Evolutionary conservation across 345 rosid species (phyloP), one percentile per base, ranked within the genome.

Genomic region (Citrus mangshanensis): DNA sequence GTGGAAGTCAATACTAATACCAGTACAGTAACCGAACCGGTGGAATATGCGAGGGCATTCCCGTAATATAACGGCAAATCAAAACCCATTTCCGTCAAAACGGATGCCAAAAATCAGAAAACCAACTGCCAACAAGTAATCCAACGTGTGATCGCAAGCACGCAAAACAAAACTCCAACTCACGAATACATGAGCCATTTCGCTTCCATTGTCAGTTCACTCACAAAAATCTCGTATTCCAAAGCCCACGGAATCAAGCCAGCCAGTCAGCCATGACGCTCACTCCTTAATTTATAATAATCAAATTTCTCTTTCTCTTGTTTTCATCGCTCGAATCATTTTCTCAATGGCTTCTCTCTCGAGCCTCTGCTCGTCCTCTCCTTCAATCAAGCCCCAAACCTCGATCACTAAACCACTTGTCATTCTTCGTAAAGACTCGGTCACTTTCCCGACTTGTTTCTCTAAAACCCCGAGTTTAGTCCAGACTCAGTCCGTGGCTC

Each of bases 301-400:
- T 27, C 32, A 21, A 32, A 59, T 63, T 66, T 68, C 58, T 70
- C 81, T 46, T 62, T 60, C 70, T 62, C 63, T 73, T 81, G 73
- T 79, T 74, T 58, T 80, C 78, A 54, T 78, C 85, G 82, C 84
- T 74, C 49, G 38, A 22, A 79, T 79, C 58, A 51, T 38, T 42
- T 59, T 61, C 72, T 81, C 85, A 75, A 92, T 82, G 95, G 93
- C 94, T 80, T 91, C 91, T 65, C 85, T 83, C 76, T 88, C 89
- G 38, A 78, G 85, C 12, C 80, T 89, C 24, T 84, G 86, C 54
- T 82, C 89, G 0, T 79, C 90, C 7, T 83, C 87, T 54, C 84
- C 86, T 5, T 82, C 86, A n/a, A 81, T 84, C 81, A 85, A 88
- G 68, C 87, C 80, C 63, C 70, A 54, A 73, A 9, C 5, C 64